Base-by-base conservation (phyloP, 139 green algal species). In the Chlorella sp. region DNA sequence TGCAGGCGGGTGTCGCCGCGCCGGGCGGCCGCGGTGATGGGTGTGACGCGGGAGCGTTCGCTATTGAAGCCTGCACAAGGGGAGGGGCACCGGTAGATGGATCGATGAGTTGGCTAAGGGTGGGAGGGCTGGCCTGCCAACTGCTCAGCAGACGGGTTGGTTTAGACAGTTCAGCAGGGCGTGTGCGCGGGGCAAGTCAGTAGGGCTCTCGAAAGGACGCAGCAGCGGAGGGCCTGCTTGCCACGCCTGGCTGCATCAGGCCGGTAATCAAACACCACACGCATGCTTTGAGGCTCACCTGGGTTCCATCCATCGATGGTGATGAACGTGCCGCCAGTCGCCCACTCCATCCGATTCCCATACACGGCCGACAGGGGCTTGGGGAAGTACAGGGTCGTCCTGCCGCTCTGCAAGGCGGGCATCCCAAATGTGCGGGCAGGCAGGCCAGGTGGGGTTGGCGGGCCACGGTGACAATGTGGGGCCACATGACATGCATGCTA, bases 311-410 rank as follows among this genome's bases (percentile, higher is more conserved):
- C 48, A 9, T 57, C 48, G 48, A 57, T 57, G 48, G 48, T 81
- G 2, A 88, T 3, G 26, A 88, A 88, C 5, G 34, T 21, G 32
- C 84, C 84, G 2, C 15, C 40, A 28, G 61, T 32, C 39, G 37
- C n/a, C 84, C 84, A 88, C 11, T 64, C 28, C 66, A 48, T 19
- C 26, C 28, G 14, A 26, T 81, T 88, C 37, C 84, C 84, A 40
- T 88, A 88, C 0, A 88, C 42, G 39, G 39, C 37, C 4, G 66
- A 48, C 84, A 88, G 66, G 26, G 57, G 37, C 40, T 81, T 80
- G 40, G 84, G 84, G 84, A 88, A 88, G 32, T 81, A 88, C 12
- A 88, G 39, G 0, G 48, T 42, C 1, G 68, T 88, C 19, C 19
- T 18, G 26, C 77, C 42, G 12, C n/a, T 2, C 84, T 88, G 84